phyloP scores from a whole-genome alignment of 345 rosid genomes.

The Mercurialis annua region DNA sequence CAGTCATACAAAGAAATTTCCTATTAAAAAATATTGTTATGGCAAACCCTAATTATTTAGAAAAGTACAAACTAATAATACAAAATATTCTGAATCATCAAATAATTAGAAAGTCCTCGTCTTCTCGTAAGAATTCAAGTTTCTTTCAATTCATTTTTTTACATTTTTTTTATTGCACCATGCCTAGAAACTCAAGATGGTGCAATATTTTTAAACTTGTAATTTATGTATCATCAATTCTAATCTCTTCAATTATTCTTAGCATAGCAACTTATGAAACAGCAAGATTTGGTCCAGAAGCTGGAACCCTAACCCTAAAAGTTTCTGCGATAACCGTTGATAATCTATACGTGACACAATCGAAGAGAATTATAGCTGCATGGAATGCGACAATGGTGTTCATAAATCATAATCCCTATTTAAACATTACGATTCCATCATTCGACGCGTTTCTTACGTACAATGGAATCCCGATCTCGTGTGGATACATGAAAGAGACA shows the following conservation, averaged over 20 bases:
- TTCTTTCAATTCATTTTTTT: no score
- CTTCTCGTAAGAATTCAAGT: no score
- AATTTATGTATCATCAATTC: background rate
- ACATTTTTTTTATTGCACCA: background rate
- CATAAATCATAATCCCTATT: background rate
- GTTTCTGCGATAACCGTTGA: background rate
- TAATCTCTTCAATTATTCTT: background rate
- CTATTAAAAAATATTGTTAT: no score
- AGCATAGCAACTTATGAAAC: conserved; percentile 2
- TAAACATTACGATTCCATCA: background rate
- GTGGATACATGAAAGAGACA: background rate
- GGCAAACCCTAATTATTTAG: no score
- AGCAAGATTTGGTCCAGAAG: background rate
- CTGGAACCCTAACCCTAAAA: background rate
- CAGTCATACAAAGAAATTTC: no score
- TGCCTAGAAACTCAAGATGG: background rate
- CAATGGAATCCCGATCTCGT: background rate
- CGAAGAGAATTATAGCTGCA: background rate
- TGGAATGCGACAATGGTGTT: background rate
- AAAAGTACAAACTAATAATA: no score
- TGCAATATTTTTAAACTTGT: background rate
- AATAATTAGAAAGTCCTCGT: no score
- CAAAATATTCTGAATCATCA: no score
- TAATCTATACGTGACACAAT: background rate
- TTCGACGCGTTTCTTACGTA: background rate